phyloP scores from a whole-genome alignment of 75 land plant species.

The Pinus taeda region DNA sequence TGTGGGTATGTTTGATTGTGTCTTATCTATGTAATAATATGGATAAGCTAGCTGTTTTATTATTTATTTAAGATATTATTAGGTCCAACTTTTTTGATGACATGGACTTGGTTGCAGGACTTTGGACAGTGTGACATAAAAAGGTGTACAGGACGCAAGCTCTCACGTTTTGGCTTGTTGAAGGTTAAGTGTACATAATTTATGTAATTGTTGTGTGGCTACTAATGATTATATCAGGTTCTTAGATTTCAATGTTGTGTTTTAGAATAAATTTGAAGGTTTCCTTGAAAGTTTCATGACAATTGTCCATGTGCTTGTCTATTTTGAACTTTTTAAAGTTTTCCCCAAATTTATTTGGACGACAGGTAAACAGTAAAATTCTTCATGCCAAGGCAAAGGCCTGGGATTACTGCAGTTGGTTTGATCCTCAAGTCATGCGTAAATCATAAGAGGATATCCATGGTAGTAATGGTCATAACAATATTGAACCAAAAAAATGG shows the following conservation, averaged over 20 bases:
- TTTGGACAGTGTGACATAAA: conserved; percentile 95
- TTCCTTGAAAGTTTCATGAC: neutral
- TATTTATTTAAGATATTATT: neutral
- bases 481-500: no score
- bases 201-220: neutral
- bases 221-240: neutral
- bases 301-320: neutral
- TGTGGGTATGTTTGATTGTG: conserved; percentile 47
- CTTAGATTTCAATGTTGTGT: neutral
- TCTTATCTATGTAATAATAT: neutral
- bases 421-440: no score
- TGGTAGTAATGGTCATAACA: no score
- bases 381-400: neutral
- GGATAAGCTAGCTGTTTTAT: neutral
- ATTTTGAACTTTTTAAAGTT: neutral
- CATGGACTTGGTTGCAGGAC: conserved; percentile 44
- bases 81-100: neutral
- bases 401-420: no score
- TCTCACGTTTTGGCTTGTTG: conserved; percentile 76
- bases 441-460: no score
- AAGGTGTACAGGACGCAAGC: conserved; percentile 93
- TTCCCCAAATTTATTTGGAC: neutral
- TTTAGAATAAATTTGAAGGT: neutral
- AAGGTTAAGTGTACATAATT: conserved; percentile 46
- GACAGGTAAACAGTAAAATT: neutral